Evolutionary conservation across 805 yeast genomes (phyloP).

Genomic region (Kockiozyma suomiensis): DNA sequence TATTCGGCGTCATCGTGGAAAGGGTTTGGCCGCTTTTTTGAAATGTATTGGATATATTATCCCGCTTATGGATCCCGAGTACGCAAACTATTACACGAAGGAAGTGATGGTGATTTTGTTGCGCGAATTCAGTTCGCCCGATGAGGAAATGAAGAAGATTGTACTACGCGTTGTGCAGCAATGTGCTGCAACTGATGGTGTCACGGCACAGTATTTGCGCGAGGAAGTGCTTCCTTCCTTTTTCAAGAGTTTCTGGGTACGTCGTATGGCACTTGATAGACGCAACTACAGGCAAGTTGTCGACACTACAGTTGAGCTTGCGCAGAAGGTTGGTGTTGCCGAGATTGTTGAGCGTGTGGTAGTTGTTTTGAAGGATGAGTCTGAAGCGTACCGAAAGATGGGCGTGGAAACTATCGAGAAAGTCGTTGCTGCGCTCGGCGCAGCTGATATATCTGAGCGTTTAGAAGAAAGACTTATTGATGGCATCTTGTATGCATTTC

Average conservation of each 20-base stretch:
- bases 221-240: conserved; percentile 62
- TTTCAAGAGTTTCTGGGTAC: conserved; percentile 74
- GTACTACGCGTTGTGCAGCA: conserved; percentile 69
- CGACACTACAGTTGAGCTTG: conserved; percentile 68
- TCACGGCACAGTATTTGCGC: conserved; percentile 52
- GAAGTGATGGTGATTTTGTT: conserved; percentile 69
- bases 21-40: conserved; percentile 71
- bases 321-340: conserved; percentile 67
- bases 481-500: conserved; percentile 77
- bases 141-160: conserved; percentile 81
- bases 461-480: conserved; percentile 71
- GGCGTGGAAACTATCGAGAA: conserved; percentile 69
- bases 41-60: conserved; percentile 77
- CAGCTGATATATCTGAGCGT: conserved; percentile 62
- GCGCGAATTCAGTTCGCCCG: conserved; percentile 78
- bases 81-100: conserved; percentile 72
- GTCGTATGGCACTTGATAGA: conserved; percentile 64
- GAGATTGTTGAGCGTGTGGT: conserved; percentile 61
- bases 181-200: conserved; percentile 63
- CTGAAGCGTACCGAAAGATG: conserved; percentile 79
- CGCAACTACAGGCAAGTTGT: conserved; percentile 62
- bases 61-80: conserved; percentile 85
- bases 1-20: conserved; percentile 73
- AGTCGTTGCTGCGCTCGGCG: conserved; percentile 55
- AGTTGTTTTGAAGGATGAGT: conserved; percentile 70